These are phyloP conservation scores for Coemansia sp. DNA, from an alignment of 192 early-diverging fungal genomes.

Conservation along the genomic window DNA sequence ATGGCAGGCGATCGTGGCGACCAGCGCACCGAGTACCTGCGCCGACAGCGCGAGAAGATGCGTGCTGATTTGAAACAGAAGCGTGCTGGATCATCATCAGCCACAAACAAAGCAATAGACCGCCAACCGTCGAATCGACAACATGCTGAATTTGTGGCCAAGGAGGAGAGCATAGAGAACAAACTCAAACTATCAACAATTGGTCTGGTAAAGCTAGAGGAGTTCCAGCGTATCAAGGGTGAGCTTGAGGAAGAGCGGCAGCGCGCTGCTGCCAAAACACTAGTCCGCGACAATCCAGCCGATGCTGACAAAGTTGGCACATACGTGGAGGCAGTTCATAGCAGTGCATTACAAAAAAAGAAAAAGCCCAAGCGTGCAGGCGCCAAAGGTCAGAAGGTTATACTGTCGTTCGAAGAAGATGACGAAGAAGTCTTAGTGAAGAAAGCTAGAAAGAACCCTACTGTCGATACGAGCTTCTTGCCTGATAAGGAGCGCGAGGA, in stretches of 20 bases:
- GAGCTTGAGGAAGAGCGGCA: slow-evolving; percentile 81
- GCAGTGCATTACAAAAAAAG: slow-evolving; percentile 33
- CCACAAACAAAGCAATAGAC: not conserved
- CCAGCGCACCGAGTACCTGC: not conserved
- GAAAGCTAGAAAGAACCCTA: slow-evolving; percentile 77
- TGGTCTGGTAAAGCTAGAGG: slow-evolving; percentile 83
- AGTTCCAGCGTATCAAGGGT: slow-evolving; percentile 83
- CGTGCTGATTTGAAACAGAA: not conserved
- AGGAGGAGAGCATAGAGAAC: slow-evolving; percentile 74
- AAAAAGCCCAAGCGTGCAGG: slow-evolving; percentile 61
- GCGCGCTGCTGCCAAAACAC: slow-evolving; percentile 67
- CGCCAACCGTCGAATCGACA: not conserved
- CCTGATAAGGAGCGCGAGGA: slow-evolving; percentile 88
- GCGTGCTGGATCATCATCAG: not conserved
- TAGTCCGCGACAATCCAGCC: not conserved
- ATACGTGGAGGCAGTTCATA: slow-evolving; percentile 5
- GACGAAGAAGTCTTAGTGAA: slow-evolving; percentile 43
- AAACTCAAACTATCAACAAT: slow-evolving; percentile 86
- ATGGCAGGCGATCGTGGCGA: not conserved
- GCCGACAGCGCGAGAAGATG: slow-evolving; percentile 6
- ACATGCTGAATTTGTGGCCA: slow-evolving; percentile 73
- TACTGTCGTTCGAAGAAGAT: slow-evolving; percentile 75
- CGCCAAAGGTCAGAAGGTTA: slow-evolving; percentile 59
- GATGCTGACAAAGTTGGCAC: not conserved
- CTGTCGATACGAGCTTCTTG: slow-evolving; percentile 88